These are phyloP conservation scores for Pugionium cornutum DNA, from an alignment of 345 rosid genomes.

Conservation along the genomic window DNA sequence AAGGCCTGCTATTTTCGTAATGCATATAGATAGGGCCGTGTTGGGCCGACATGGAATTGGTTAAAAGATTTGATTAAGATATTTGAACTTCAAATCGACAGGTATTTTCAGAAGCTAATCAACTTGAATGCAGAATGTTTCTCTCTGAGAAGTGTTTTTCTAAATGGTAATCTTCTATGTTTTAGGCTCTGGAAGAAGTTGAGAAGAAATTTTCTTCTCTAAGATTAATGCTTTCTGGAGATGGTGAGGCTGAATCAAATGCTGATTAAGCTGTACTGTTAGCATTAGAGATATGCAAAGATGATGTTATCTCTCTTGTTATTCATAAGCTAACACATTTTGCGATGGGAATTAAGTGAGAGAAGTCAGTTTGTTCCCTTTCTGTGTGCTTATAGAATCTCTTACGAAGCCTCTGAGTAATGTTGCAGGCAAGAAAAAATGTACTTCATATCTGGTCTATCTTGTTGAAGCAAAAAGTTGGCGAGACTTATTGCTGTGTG, in stretches of 20 bases:
- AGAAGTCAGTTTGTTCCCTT: not conserved
- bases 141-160: too few relatives aligned
- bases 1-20: too few relatives aligned
- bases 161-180: not conserved
- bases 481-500: slow-evolving; percentile 62
- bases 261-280: slow-evolving; percentile 72
- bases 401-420: not conserved
- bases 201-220: slow-evolving; percentile 79
- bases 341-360: slow-evolving; percentile 90
- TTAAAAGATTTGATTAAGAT: too few relatives aligned
- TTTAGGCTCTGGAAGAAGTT: slow-evolving; percentile 85
- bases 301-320: slow-evolving; percentile 72
- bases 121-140: too few relatives aligned
- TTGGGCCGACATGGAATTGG: too few relatives aligned
- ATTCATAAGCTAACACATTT: slow-evolving; percentile 72
- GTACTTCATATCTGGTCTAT: slow-evolving; percentile 88
- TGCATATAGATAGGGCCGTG: too few relatives aligned
- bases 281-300: slow-evolving; percentile 79
- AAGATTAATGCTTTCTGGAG: slow-evolving; percentile 85
- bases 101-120: too few relatives aligned
- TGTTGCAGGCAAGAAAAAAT: slow-evolving; percentile 80
- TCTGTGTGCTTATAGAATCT: not conserved
- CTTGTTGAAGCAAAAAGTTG: slow-evolving; percentile 80
- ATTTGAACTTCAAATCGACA: too few relatives aligned
- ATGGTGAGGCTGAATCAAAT: slow-evolving; percentile 84